A percentile compares a stretch with the other conserved stretches of the same genome.
Evolutionary conservation across 306 rosid species (phyloP).

Genomic region (Sesbania bispinosa): DNA sequence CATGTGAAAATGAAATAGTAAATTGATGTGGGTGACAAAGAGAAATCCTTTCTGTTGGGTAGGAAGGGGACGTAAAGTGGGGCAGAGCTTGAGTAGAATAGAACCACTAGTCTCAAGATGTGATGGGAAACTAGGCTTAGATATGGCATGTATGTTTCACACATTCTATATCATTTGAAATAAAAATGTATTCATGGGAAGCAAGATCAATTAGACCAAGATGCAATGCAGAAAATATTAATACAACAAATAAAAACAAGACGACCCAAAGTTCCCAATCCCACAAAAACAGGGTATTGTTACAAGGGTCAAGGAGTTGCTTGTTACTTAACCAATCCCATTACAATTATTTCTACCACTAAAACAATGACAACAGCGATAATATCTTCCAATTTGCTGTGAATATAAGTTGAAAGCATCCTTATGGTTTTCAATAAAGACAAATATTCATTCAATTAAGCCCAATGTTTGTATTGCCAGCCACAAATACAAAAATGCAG

Average conservation of each 20-base stretch:
- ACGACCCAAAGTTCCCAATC: background rate
- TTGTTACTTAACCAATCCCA: background rate
- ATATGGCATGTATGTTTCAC: background rate
- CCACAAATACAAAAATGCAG: slow-evolving; percentile 1
- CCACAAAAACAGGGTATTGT: background rate
- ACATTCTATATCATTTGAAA: too few relatives aligned
- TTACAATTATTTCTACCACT: background rate
- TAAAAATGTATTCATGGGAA: background rate
- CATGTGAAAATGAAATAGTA: background rate
- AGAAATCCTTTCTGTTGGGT: background rate
- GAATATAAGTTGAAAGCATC: background rate
- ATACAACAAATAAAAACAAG: background rate
- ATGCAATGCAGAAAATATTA: slow-evolving; percentile 13
- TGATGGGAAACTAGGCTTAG: background rate
- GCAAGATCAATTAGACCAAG: slow-evolving; percentile 7
- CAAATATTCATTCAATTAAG: background rate
- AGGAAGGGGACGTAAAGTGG: too few relatives aligned
- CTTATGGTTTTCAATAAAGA: background rate
- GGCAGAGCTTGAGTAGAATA: too few relatives aligned
- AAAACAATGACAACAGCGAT: background rate
- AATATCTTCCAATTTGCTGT: background rate
- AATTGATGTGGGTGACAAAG: background rate
- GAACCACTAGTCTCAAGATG: background rate
- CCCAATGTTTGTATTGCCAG: background rate
- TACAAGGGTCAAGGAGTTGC: background rate